phyloP scores from a whole-genome alignment of 2,329 filamentous ascomycete genomes.

The Trematosphaeria pertusa region DNA sequence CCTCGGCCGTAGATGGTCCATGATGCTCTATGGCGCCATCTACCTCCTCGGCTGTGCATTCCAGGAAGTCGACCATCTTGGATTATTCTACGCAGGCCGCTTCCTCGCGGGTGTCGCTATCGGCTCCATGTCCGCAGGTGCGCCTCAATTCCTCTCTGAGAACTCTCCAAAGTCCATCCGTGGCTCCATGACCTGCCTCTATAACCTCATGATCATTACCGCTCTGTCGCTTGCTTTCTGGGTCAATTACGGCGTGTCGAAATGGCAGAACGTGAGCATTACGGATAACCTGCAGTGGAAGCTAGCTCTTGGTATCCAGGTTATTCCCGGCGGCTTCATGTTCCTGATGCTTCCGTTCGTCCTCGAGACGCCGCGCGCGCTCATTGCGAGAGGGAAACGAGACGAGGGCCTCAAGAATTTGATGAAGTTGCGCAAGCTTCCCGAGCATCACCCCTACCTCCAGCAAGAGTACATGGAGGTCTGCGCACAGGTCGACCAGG shows the following conservation, averaged over 20 bases:
- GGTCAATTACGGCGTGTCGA: conserved; percentile 37
- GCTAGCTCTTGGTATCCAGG: conserved; percentile 46
- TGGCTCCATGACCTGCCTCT: conserved; percentile 51
- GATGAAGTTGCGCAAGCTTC: conserved; percentile 48
- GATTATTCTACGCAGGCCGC: conserved; percentile 48
- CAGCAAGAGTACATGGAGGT: conserved; percentile 49
- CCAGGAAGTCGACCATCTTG: conserved; percentile 47
- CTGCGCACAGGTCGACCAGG: conserved; percentile 45
- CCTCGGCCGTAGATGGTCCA: conserved; percentile 42
- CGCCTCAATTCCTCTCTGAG: conserved; percentile 52
- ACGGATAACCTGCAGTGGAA: conserved; percentile 47
- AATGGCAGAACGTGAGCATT: conserved; percentile 25
- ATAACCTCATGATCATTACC: conserved; percentile 50
- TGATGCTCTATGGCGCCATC: conserved; percentile 42
- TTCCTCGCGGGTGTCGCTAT: conserved; percentile 44
- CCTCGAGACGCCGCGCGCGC: conserved; percentile 46
- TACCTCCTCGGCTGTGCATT: conserved; percentile 30
- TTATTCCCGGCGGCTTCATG: conserved; percentile 47
- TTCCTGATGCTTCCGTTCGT: conserved; percentile 33
- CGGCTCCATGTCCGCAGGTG: conserved; percentile 28
- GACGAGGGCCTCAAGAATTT: conserved; percentile 48
- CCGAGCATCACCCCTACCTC: conserved; percentile 44
- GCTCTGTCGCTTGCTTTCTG: conserved; percentile 46
- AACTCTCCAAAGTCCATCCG: conserved; percentile 51
- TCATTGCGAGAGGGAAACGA: conserved; percentile 33